These are phyloP conservation scores for Lepiota venenata DNA, from an alignment of 768 basidiomycete species.

Conservation along the genomic window DNA sequence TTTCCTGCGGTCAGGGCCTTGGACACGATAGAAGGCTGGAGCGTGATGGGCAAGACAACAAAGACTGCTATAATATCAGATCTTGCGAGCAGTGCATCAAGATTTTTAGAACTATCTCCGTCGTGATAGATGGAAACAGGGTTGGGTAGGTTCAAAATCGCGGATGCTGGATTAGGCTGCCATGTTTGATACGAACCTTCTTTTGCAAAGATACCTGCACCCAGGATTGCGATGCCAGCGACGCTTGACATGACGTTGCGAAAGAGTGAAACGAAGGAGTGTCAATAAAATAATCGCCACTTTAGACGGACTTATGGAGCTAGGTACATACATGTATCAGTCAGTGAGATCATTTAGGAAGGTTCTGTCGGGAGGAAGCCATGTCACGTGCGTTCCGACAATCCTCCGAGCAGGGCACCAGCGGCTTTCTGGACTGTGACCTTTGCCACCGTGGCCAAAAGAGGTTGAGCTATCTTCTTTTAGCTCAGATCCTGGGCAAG, in stretches of 20 bases:
- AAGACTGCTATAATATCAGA: constrained; percentile 71
- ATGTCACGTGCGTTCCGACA: constrained; percentile 24
- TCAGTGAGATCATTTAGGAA: constrained; percentile 11
- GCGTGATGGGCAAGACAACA: constrained; percentile 72
- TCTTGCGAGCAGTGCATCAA: constrained; percentile 66
- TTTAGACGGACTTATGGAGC: constrained; percentile 5
- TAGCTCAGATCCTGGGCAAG: constrained; percentile 19
- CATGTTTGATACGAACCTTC: constrained; percentile 47
- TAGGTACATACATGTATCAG: background rate
- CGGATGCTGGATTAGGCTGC: too few relatives aligned
- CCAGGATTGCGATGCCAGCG: constrained; percentile 69
- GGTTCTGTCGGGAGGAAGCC: background rate
- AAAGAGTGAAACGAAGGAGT: constrained; percentile 12
- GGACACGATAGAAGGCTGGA: constrained; percentile 66
- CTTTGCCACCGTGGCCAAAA: background rate
- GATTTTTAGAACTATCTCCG: constrained; percentile 35
- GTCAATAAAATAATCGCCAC: background rate
- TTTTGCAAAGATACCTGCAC: constrained; percentile 76
- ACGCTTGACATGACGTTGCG: constrained; percentile 32
- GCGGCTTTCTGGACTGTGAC: background rate
- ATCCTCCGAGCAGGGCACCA: constrained; percentile 17
- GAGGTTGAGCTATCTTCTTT: constrained; percentile 12
- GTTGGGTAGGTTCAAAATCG: constrained; percentile 33
- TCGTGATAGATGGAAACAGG: constrained; percentile 57
- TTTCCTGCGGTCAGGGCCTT: constrained; percentile 72